Conservation (phyloP, 2,329 filamentous ascomycete genomes). For the Phialemoniopsis sp. region DNA sequence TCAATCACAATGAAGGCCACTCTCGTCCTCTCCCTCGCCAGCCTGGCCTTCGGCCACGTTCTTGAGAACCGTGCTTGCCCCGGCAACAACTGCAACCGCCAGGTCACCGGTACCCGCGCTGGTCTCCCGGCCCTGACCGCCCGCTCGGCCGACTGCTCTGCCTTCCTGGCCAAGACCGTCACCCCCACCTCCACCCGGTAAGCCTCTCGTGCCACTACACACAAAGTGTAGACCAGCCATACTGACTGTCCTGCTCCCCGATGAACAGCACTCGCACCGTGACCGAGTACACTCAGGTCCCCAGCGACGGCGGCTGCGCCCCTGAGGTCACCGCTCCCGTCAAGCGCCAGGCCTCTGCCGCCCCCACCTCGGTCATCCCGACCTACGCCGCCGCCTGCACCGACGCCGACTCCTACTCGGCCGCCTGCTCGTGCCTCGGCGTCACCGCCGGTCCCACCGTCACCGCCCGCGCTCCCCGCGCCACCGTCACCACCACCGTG, state of each 20-base stretch:
- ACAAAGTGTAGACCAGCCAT: too few relatives aligned
- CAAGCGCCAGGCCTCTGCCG: background rate
- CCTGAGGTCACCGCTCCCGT: background rate
- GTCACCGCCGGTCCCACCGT: slow-evolving; percentile 5
- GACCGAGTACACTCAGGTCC: background rate
- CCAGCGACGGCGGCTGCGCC: background rate
- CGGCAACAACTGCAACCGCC: slow-evolving; percentile 2
- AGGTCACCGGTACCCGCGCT: slow-evolving; percentile 1
- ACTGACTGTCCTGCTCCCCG: too few relatives aligned
- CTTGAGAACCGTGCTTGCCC: slow-evolving; percentile 1
- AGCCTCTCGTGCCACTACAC: background rate
- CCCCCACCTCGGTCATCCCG: slow-evolving; percentile 8
- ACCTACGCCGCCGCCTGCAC: slow-evolving; percentile 15
- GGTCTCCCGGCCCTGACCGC: background rate
- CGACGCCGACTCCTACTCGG: slow-evolving; percentile 2
- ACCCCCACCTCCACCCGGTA: slow-evolving; percentile 3
- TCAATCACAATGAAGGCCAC: background rate
- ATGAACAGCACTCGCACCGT: too few relatives aligned
- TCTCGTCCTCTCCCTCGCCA: slow-evolving; percentile 1
- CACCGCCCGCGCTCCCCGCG: slow-evolving; percentile 5
- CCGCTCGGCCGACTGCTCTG: slow-evolving; percentile 11
- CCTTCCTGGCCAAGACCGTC: slow-evolving; percentile 6
- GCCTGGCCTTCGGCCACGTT: background rate
- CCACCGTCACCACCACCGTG: slow-evolving; percentile 1
- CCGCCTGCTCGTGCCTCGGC: slow-evolving; percentile 17